Conservation (phyloP, 192 early-diverging fungal species). For the Lunasporangiospora selenospora region DNA sequence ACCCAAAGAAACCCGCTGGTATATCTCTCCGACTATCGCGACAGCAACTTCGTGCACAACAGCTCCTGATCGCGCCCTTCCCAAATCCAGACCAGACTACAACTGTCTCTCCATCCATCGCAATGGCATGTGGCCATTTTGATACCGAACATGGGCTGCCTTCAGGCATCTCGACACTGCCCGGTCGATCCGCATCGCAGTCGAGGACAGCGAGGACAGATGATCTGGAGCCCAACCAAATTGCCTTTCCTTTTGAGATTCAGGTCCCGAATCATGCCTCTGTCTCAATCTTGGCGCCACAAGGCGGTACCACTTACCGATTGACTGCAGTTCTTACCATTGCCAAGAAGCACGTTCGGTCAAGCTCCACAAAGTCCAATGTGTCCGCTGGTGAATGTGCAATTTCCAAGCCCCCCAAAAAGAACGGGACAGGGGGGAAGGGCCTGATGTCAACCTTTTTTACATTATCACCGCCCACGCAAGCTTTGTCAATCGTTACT, state of each 20-base stretch:
- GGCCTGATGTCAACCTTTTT: too few species aligned
- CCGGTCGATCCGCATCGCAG: not conserved
- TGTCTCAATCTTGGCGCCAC: conserved; percentile 11
- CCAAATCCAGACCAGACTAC: not conserved
- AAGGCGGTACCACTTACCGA: conserved; percentile 12
- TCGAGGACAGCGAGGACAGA: not conserved
- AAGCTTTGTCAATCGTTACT: not conserved
- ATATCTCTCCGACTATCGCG: conserved; percentile 22
- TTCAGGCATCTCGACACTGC: not conserved
- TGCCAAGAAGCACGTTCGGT: not conserved
- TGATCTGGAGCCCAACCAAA: conserved; percentile 1
- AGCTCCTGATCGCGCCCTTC: conserved; percentile 13
- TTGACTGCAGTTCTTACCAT: conserved; percentile 1
- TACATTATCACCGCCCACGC: too few species aligned
- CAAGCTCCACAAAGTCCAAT: not conserved
- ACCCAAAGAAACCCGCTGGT: not conserved
- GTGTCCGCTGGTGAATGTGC: conserved; percentile 5
- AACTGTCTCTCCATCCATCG: too few species aligned
- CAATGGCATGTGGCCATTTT: too few species aligned
- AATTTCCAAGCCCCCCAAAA: too few species aligned
- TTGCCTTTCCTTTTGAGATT: conserved; percentile 14
- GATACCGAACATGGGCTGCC: not conserved
- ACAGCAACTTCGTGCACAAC: conserved; percentile 8
- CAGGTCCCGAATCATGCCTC: conserved; percentile 11
- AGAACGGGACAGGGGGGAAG: too few species aligned